Evolutionary conservation across 345 rosid species (phyloP), one percentile per base, ranked within the genome.

Genomic region (Lepidium aucheri): DNA sequence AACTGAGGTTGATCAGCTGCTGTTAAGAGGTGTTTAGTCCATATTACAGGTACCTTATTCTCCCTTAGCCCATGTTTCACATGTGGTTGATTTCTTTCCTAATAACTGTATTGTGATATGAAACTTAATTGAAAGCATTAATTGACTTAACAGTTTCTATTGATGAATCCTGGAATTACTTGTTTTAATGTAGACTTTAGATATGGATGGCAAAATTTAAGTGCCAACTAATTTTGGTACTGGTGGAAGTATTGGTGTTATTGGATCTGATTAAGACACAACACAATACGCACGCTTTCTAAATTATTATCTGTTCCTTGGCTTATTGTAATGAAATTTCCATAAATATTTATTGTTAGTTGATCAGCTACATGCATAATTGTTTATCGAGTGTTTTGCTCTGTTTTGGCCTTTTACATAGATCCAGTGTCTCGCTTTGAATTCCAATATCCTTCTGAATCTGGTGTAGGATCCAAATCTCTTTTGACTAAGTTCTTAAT

Each of bases 1-100:
- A 8, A 69, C 80, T 46, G 82, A 85, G 69, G 79, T 83, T 70
- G 82, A 85, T 57, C 74, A 68, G 74, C 76, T 73, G 43, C 81
- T 76, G 0, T 20, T 72, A 44, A 69, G 77, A 72, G 87, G 74
- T 65, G 86, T 74, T 68, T 79, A 80, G 76, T 65, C 55, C 54
- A 17, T 9, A 2, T 67, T 43, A 8, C 73, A 74, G 58, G 73
- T 74, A 53, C 28, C 50, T 40, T 50, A 3, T 47, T 64, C 44
- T 7, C 30, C 60, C 2, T 0, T 39, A 34, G 46, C 24, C 16
- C 50, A 35, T 44, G 55, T 70, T 70, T 46, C 55, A 41, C 60
- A 39, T 7, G 11, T 66, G 35, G 11, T 54, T 53, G 43, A 53
- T 63, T 22, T 22, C 7, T 40, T 38, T 50, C 26, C 8, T 39